Evolutionary conservation across 2,329 filamentous ascomycete species (phyloP).

Genomic region (Metarhizium album): DNA sequence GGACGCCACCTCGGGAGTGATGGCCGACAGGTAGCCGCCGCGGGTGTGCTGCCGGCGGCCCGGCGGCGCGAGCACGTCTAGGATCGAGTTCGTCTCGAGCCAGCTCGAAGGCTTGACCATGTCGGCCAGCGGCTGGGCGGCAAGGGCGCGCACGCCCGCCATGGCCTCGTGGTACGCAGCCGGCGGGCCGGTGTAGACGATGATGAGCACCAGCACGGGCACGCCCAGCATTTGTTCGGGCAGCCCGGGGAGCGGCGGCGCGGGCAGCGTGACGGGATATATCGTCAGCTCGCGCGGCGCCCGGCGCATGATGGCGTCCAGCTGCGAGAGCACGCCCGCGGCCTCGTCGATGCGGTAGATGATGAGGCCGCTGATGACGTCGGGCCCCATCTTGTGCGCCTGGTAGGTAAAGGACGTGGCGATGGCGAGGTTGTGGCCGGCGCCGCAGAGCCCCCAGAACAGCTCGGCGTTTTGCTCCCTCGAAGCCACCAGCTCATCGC

Average conservation of each 20-base stretch:
- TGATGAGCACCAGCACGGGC: background rate
- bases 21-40: background rate
- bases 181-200: background rate
- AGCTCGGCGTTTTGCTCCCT: background rate
- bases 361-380: background rate
- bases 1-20: background rate
- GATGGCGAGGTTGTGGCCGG: conserved; percentile 5
- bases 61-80: background rate
- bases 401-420: conserved; percentile 2
- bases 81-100: background rate
- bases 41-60: background rate
- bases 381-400: background rate
- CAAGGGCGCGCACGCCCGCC: background rate
- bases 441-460: conserved; percentile 4
- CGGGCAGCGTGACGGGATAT: background rate
- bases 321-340: background rate
- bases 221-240: background rate
- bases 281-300: background rate
- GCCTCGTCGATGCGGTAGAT: background rate
- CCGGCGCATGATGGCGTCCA: background rate
- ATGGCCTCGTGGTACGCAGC: background rate
- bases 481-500: background rate
- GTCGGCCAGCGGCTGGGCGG: background rate
- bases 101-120: background rate
- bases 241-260: background rate